phyloP scores from a whole-genome alignment of 2,329 filamentous ascomycete species.

The Emmonsia crescens region DNA sequence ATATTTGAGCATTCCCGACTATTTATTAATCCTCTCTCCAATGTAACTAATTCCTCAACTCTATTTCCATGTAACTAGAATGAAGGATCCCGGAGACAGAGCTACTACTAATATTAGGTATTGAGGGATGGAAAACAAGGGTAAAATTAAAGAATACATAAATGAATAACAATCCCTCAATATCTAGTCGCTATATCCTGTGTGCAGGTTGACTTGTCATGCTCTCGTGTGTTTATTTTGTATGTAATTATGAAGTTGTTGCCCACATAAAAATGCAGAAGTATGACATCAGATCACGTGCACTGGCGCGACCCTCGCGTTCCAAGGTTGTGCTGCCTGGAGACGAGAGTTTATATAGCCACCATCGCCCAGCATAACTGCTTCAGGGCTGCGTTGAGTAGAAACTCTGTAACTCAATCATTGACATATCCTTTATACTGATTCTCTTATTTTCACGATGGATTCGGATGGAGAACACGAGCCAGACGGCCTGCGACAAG shows the following conservation, averaged over 20 bases:
- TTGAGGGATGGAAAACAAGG: too few species aligned
- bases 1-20: background rate
- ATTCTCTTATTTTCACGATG: background rate
- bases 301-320: constrained; percentile 6
- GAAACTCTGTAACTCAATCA: background rate
- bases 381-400: background rate
- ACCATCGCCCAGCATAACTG: background rate
- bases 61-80: background rate
- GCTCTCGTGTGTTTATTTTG: too few species aligned
- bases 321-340: constrained; percentile 11
- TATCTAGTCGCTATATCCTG: too few species aligned
- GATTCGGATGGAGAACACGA: background rate
- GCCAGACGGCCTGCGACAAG: background rate
- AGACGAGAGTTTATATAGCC: background rate
- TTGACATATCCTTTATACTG: background rate
- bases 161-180: too few species aligned
- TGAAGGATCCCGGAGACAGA: too few species aligned
- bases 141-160: too few species aligned
- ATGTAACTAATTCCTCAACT: background rate
- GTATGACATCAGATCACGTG: constrained; percentile 9
- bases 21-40: background rate
- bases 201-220: too few species aligned
- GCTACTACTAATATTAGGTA: too few species aligned
- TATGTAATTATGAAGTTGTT: background rate
- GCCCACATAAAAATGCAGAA: too few species aligned